Evolutionary conservation across 805 yeast species (phyloP), one percentile per base, ranked within the genome.

Genomic region (Pichia heedii): DNA sequence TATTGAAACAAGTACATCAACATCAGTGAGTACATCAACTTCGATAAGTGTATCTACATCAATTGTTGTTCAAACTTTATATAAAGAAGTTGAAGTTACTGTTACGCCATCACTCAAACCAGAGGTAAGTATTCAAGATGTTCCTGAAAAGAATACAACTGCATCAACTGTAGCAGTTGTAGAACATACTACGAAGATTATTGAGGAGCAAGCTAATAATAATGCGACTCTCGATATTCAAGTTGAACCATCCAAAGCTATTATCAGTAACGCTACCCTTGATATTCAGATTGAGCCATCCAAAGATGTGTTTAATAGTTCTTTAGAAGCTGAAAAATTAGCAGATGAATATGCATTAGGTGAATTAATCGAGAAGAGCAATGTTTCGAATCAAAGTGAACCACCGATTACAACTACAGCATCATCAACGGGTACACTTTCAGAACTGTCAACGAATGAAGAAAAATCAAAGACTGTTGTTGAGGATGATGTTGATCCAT

Each of bases 321-420:
- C 24, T 8, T 11, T 5, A 19, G 19, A 19, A 5, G 33, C n/a
- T 2, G 16, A 9, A 9, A 13, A 20, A 29, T 21, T 8, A 11
- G 40, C 12, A 20, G 13, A 29, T 29, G 32, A 29, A 13, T 29
- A 13, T 29, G 32, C 13, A 29, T 7, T 29, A 10, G 32, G 15
- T 15, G 32, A 29, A 29, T 13, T 29, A 11, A 8, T 6, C 30
- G 19, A 16, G 30, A 22, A 16, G 30, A 32, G 1, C 19, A 32
- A 21, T 16, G 24, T 33, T 8, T 30, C 16, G 5, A 37, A 43
- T 33, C 46, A 40, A 27, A 41, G 33, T 22, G 51, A 47, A n/a
- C 41, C 45, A 16, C 34, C 41, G 16, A 36, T 24, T 24, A 11
- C 7, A 24, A 24, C 32, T 15, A 12, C 2, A 13, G 32, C 12